phyloP scores from a whole-genome alignment of 805 yeast species.

The Pichia gijzeniarum region DNA sequence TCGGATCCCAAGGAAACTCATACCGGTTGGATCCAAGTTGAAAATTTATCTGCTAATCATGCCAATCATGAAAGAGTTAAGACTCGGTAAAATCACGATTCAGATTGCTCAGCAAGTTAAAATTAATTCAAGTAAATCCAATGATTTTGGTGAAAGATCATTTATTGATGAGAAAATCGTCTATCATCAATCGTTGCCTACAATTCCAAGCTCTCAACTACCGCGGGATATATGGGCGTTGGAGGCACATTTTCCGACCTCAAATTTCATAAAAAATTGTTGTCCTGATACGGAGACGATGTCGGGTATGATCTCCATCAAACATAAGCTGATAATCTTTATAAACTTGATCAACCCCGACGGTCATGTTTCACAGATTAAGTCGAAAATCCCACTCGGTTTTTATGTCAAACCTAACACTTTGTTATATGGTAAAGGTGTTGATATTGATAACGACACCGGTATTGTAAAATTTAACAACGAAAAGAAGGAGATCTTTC shows the following conservation, averaged over 20 bases:
- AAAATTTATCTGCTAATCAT: constrained; percentile 39
- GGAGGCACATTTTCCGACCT: constrained; percentile 35
- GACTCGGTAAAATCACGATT: constrained; percentile 30
- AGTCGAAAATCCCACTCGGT: constrained; percentile 44
- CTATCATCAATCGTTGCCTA: constrained; percentile 35
- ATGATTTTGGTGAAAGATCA: constrained; percentile 18
- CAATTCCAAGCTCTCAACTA: constrained; percentile 25
- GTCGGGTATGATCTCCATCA: constrained; percentile 34
- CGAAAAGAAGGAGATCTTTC: constrained; percentile 1
- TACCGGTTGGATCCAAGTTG: constrained; percentile 41
- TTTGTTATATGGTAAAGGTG: constrained; percentile 21
- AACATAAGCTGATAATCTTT: constrained; percentile 39
- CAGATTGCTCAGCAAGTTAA: constrained; percentile 30
- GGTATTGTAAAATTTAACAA: not conserved
- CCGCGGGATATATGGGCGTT: constrained; percentile 42
- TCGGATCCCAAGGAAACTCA: constrained; percentile 35
- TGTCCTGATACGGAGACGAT: constrained; percentile 38
- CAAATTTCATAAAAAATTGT: constrained; percentile 33
- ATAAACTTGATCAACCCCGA: constrained; percentile 41
- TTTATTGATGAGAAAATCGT: constrained; percentile 26
- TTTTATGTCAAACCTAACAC: constrained; percentile 37
- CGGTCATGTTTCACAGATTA: constrained; percentile 45
- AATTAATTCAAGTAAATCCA: constrained; percentile 18
- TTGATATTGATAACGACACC: constrained; percentile 16
- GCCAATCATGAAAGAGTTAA: constrained; percentile 42